Conservation (phyloP, 257 asterid species). For the Ocimum tenuiflorum region DNA sequence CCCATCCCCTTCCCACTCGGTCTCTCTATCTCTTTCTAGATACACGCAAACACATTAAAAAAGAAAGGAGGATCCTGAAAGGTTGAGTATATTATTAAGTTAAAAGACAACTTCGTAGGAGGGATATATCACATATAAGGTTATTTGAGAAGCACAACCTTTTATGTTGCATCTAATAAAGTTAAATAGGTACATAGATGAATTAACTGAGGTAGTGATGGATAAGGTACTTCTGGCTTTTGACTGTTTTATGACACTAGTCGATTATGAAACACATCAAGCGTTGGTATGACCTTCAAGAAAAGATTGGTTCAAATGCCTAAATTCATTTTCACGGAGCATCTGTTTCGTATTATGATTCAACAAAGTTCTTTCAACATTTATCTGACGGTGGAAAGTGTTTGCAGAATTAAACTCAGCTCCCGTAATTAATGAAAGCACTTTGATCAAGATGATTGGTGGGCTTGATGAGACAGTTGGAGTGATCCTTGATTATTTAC, state of each 20-base stretch:
- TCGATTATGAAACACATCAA: neutral
- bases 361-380: neutral
- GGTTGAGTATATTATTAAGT: neutral
- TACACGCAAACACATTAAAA: neutral
- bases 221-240: neutral
- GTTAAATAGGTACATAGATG: neutral
- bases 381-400: conserved; percentile 16
- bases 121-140: neutral
- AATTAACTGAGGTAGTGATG: neutral
- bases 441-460: conserved; percentile 50
- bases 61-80: neutral
- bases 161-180: neutral
- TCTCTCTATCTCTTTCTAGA: neutral
- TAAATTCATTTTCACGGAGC: neutral
- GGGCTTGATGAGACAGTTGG: conserved; percentile 74
- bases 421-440: conserved; percentile 44
- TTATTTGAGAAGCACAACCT: neutral
- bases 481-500: conserved; percentile 66
- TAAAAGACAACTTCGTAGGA: neutral
- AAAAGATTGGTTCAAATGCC: neutral
- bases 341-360: neutral
- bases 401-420: conserved; percentile 39
- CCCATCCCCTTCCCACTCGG: neutral
- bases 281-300: neutral
- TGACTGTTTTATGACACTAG: neutral